A percentile compares a stretch with the other conserved stretches of the same genome.
phyloP scores from a whole-genome alignment of 257 asterid genomes.

The Capsicum baccatum region DNA sequence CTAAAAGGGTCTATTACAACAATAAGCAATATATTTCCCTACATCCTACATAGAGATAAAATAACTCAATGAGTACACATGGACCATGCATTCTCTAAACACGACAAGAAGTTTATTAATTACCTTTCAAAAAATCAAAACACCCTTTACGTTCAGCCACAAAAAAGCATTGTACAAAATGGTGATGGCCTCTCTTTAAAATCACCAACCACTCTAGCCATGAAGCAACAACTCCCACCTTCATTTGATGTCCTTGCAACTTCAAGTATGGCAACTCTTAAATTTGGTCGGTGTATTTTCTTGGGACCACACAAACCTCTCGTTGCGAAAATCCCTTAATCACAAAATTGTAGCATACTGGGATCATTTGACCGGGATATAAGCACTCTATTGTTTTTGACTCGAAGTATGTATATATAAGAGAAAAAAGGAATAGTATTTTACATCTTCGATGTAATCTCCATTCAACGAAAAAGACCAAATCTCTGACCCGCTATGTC shows the following conservation, averaged over 20 bases:
- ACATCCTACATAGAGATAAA: background rate
- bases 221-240: background rate
- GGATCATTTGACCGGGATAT: background rate
- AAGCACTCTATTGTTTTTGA: background rate
- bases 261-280: conserved; percentile 13
- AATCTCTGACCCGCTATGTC: conserved; percentile 68
- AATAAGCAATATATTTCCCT: background rate
- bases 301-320: conserved; percentile 27
- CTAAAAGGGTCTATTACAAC: background rate
- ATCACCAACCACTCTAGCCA: conserved; percentile 6
- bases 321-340: conserved; percentile 11
- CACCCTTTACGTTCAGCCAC: background rate
- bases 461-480: conserved; percentile 34
- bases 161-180: conserved; percentile 26
- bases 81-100: background rate
- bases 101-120: background rate
- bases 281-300: conserved; percentile 1
- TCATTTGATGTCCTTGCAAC: background rate
- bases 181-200: conserved; percentile 1
- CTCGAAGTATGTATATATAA: background rate
- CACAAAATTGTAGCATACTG: background rate
- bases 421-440: background rate
- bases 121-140: background rate
- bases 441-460: background rate
- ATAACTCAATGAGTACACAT: background rate